Base-by-base conservation (phyloP, 2,329 filamentous ascomycete genomes). In the Nothophoma quercina region DNA sequence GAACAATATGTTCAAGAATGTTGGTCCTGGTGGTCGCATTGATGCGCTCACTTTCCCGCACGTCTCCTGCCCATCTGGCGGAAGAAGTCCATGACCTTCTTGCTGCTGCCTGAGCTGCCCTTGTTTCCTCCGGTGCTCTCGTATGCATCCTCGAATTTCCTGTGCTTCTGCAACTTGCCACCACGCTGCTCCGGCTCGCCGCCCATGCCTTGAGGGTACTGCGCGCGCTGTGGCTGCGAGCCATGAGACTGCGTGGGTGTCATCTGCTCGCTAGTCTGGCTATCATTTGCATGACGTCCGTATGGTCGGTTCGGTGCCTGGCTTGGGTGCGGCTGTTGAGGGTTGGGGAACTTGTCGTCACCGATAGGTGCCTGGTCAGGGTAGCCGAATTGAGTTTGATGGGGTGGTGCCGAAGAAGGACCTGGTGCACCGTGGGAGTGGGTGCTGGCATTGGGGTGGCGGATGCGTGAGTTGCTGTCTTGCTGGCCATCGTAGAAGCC, bases 21-120 rank as follows among this genome's bases (percentile, higher is more conserved):
- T 13, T 28, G 19, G 16, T 29, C 5, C 25, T 5, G 23, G 15
- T 5, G 23, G 15, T 29, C 21, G n/a, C 18, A 4, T 15, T 15
- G 30, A 6, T n/a, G 12, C 8, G 21, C 38, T 53, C 43, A 50
- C 32, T 55, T 50, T 7, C 52, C 46, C 5, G 52, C 52, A 35
- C 52, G 35, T 34, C 52, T 41, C 18, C 52, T 21, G 49, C 90
- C 91, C 71, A 93, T 85, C 73, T 93, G 84, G 65, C 95, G 84
- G 81, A 99, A 99, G 76, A 98, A 96, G 77, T 99, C 93, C 93
- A 99, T 98, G 30, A 99, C 95, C 70, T 91, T 87, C 72, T 93
- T 88, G 12, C 88, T 93, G 73, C 90, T 96, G 35, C 93, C 93
- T 5, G 63, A 64, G 35, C 62, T 65, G 28, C 65, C 66, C 60